These are phyloP conservation scores for Globisporangium abappressorium DNA, from an alignment of 352 stramenopile genomes.

Conservation along the genomic window DNA sequence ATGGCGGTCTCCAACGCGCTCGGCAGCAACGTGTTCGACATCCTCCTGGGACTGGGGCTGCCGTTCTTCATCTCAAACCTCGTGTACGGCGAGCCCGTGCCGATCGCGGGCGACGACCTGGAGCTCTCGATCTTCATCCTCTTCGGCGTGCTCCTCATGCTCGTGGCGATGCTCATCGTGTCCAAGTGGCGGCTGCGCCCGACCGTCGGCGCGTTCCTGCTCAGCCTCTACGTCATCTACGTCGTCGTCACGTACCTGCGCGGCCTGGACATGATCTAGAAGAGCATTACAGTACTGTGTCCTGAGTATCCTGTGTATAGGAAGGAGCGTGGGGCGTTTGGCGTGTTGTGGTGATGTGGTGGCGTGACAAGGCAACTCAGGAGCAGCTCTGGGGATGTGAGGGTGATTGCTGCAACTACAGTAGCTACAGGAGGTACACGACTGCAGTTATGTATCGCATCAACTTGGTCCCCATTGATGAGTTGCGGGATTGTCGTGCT, in stretches of 20 bases:
- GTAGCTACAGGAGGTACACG: no score
- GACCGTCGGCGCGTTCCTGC: conserved; percentile 34
- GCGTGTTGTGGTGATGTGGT: no score
- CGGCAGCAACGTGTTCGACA: conserved; percentile 86
- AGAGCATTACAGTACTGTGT: background rate
- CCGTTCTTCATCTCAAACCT: conserved; percentile 82
- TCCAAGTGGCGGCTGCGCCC: conserved; percentile 55
- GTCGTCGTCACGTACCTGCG: conserved; percentile 59
- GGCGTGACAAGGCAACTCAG: background rate
- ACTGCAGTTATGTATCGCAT: no score
- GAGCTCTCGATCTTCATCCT: conserved; percentile 63
- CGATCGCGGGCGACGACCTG: conserved; percentile 46
- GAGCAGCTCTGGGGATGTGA: background rate
- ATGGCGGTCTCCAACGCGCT: conserved; percentile 84
- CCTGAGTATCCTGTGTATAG: background rate
- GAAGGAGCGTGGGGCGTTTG: no score
- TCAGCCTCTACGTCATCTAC: conserved; percentile 49
- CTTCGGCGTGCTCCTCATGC: conserved; percentile 55
- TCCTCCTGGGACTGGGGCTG: conserved; percentile 69
- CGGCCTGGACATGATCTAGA: conserved; percentile 48
- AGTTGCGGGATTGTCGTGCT: no score
- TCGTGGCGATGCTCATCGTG: conserved; percentile 46
- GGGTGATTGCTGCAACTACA: background rate
- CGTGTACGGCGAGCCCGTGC: conserved; percentile 53
- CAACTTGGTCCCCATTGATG: no score